Base-by-base conservation (phyloP, 1,139 yeast species). In the Taphrina deformans region DNA sequence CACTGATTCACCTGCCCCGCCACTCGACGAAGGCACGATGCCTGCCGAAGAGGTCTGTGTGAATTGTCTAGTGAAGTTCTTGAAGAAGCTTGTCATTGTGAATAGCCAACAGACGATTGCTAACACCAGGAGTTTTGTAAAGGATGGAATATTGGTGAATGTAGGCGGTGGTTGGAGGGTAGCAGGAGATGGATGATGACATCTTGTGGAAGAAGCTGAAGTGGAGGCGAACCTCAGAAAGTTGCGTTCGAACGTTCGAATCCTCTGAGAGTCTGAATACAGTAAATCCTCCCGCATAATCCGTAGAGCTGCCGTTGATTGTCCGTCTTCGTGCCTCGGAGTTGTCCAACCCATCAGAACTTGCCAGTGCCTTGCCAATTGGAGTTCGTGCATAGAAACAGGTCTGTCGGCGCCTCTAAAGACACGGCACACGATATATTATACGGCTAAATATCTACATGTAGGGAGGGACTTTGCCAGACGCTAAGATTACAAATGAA, bases 51-150 rank as follows among this genome's bases (percentile, higher is more conserved):
- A 41, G n/a, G 65, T 52, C 46, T 55, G 55, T 21, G 50, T 50
- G 59, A 61, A 61, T 33, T 41, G 52, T 23, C 65, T 56, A 2
- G 59, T 51, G 35, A 61, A 16, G 46, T 44, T 51, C 52, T 61
- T 61, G 65, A 61, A 31, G 59, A 61, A 51, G 48, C 59, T 52
- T n/a, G 65, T 52, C 65, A 61, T 61, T 4, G 56, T 44, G 56
- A 40, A 33, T 21, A 44, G 48, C 48, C 27, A 44, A 27, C 24
- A 44, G n/a, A 44, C 24, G 48, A 44, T 5, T 21, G 26, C n/a
- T 24, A 29, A 1, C 1, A 48, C 6, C 3, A 27, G 24, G 23
- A 48, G 3, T 27, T 16, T 29, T 2, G 35, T 24, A 1, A 48
- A 48, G 21, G 35, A 48, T 5, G 29, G 21, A 45, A 45, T 45